Conservation (phyloP, 164 flowering plant species). For the Nelumbo lutea region DNA sequence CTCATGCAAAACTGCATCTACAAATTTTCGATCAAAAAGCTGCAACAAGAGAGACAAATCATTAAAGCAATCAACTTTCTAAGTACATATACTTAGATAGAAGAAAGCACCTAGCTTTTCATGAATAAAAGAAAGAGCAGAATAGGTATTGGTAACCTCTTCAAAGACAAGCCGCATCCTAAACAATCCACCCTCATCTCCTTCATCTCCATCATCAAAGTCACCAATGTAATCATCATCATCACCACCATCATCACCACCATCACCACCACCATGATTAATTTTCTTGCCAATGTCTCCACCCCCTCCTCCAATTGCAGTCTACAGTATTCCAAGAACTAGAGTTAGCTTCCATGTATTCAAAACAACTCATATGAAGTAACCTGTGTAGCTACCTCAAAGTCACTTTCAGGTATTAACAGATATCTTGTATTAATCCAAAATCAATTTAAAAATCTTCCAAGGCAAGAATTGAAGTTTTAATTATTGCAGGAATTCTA, state of each 20-base stretch:
- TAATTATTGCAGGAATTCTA: no score
- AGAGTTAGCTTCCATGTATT: constrained; percentile 4
- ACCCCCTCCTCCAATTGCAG: constrained; percentile 79
- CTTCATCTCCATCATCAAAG: constrained; percentile 96
- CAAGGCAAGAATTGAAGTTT: no score
- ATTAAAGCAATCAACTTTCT: not conserved
- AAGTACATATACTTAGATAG: not conserved
- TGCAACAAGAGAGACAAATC: constrained; percentile 29
- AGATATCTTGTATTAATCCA: no score
- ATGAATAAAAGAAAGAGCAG: not conserved
- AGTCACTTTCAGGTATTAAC: no score
- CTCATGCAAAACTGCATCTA: constrained; percentile 90
- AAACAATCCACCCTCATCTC: constrained; percentile 90
- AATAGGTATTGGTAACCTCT: constrained; percentile 51
- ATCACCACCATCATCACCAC: constrained; percentile 94
- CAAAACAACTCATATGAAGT: not conserved
- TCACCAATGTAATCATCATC: constrained; percentile 97
- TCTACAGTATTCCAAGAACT: constrained; percentile 34
- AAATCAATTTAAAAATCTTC: no score
- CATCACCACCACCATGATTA: constrained; percentile 92
- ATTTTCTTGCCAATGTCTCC: constrained; percentile 87
- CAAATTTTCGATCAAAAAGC: constrained; percentile 87
- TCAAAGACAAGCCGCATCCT: constrained; percentile 65
- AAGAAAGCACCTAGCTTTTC: not conserved
- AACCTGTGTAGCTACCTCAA: no score